These are phyloP conservation scores for Neolentinus lepideus DNA, from an alignment of 1,284 basidiomycete genomes.

Conservation along the genomic window DNA sequence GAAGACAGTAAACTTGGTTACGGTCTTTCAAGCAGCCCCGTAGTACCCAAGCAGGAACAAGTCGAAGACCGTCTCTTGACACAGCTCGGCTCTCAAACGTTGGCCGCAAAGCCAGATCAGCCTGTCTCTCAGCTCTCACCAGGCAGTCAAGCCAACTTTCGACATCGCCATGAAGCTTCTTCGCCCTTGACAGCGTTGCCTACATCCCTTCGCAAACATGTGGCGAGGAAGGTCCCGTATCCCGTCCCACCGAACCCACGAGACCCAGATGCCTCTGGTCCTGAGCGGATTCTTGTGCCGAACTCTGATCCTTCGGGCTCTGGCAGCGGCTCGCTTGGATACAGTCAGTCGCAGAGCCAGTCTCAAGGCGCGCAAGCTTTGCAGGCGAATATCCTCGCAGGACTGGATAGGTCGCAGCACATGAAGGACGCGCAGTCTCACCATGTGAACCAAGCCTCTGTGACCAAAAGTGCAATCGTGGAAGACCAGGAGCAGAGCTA, in stretches of 20 bases:
- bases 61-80: too few relatives aligned
- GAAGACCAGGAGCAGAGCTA: not conserved
- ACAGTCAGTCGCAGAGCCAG: slow-evolving; percentile 8
- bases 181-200: not conserved
- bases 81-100: too few relatives aligned
- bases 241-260: not conserved
- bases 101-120: not conserved
- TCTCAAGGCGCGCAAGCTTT: not conserved
- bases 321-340: slow-evolving; percentile 10
- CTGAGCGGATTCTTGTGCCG: slow-evolving; percentile 36
- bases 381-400: not conserved
- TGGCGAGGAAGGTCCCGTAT: not conserved
- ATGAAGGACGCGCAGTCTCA: too few relatives aligned
- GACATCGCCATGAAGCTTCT: not conserved
- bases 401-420: slow-evolving; percentile 14
- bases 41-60: too few relatives aligned
- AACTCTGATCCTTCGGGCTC: slow-evolving; percentile 39
- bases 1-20: not conserved
- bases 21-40: not conserved
- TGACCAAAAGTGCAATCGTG: not conserved
- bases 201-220: not conserved
- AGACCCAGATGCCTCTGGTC: slow-evolving; percentile 18
- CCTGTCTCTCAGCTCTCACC: not conserved
- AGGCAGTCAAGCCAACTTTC: not conserved
- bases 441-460: too few relatives aligned